Percentiles rank a stretch among this genome's conserved stretches.
Evolutionary conservation across 2,329 filamentous ascomycete species (phyloP).

Genomic region (Pseudogymnoascus sp.): DNA sequence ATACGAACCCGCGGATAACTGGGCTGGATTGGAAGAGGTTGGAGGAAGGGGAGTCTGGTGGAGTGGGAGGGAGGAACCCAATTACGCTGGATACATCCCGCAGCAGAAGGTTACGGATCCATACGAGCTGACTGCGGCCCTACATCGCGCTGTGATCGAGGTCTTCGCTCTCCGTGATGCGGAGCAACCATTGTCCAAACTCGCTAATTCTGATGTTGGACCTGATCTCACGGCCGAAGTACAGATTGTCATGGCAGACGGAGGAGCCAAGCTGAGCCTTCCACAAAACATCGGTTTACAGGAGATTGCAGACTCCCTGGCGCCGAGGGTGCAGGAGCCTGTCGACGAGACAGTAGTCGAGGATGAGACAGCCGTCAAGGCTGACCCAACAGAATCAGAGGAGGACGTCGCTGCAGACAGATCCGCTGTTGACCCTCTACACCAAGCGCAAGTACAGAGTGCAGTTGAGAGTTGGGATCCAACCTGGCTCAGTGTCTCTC

Average conservation of each 20-base stretch:
- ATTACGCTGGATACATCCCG: conserved; percentile 34
- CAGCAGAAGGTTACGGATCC: conserved; percentile 29
- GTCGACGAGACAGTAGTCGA: background rate
- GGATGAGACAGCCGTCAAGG: conserved; percentile 18
- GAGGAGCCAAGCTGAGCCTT: conserved; percentile 21
- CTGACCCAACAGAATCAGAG: conserved; percentile 24
- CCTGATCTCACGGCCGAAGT: conserved; percentile 21
- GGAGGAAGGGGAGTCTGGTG: conserved; percentile 41
- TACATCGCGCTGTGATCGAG: conserved; percentile 52
- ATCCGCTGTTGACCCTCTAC: conserved; percentile 20
- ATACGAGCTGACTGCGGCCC: conserved; percentile 33
- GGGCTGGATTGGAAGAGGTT: conserved; percentile 47
- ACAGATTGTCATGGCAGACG: conserved; percentile 18
- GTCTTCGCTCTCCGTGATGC: conserved; percentile 41
- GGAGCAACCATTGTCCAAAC: conserved; percentile 27
- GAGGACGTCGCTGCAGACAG: conserved; percentile 23
- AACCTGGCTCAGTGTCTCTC: conserved; percentile 50
- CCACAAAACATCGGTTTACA: conserved; percentile 13
- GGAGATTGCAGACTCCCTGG: conserved; percentile 14
- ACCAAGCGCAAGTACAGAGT: conserved; percentile 34
- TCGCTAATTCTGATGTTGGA: conserved; percentile 17
- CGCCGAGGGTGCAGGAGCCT: background rate
- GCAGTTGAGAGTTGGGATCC: conserved; percentile 42
- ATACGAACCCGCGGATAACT: conserved; percentile 41
- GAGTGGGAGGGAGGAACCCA: conserved; percentile 25